Base-by-base conservation (phyloP, 2,329 filamentous ascomycete genomes). In the Colletotrichum nymphaeae region DNA sequence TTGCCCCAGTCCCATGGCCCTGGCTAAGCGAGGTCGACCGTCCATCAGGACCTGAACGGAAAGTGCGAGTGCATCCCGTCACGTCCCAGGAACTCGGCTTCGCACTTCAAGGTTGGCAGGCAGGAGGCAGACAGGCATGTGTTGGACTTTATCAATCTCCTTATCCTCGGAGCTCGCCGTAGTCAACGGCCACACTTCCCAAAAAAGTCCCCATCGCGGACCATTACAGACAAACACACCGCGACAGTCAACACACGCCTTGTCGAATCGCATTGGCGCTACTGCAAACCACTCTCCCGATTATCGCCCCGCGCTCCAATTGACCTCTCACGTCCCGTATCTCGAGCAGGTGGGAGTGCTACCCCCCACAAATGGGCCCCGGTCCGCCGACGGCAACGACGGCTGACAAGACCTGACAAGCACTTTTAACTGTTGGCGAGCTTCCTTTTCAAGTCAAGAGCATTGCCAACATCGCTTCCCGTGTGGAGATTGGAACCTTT, bases 261-360 rank as follows among this genome's bases (percentile, higher is more conserved):
- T 63, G 42, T 49, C 60, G 9, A 37, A 28, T 55, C 32, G 26
- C 49, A 58, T 58, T 22, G 59, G 59, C 72, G 68, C 72, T 74
- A 74, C 72, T 74, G 72, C 72, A 56, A 65, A 55, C 22, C 32
- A 67, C 59, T 30, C 26, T 30, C 30, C 63, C 62, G 37, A 67
- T 66, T 69, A 65, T 64, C 52, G 73, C 71, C 65, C 72, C 63
- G 30, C 58, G 60, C 24, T 19, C 60, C 19, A 58, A 74, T 74
- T 77, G 77, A 76, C 78, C 77, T 78, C 74, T 79, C 75, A 79
- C 62, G 72, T 53, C 46, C 67, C 74, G 72, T 73, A 75, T 66
- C 66, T 76, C 66, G 65, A 72, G 66, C 77, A 79, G 76, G 78
- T 78, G 77, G 77, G 68, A 65, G 37, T 71, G 32, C 28, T 67